Evolutionary conservation across 257 asterid species (phyloP).

Genomic region (Verbena officinalis): DNA sequence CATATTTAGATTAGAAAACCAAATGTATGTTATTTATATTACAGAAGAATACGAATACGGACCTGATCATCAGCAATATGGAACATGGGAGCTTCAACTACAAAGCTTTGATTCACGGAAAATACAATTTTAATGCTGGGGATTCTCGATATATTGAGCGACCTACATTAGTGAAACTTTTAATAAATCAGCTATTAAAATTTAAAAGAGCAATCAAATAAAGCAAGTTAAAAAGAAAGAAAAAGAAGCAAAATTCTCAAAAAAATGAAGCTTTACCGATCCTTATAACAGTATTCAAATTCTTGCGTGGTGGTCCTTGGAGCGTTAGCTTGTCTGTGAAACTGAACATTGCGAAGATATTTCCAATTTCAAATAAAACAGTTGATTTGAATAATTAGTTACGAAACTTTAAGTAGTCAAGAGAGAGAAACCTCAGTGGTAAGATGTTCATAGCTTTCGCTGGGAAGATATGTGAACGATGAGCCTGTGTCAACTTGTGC

Average conservation of each 20-base stretch:
- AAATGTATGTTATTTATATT: neutral
- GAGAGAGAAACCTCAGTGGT: constrained; percentile 55
- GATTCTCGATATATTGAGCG: constrained; percentile 40
- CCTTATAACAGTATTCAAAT: constrained; percentile 61
- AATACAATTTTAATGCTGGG: constrained; percentile 64
- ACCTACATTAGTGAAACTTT: constrained; percentile 46
- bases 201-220: constrained; percentile 15
- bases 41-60: constrained; percentile 19
- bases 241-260: neutral
- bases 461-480: constrained; percentile 75
- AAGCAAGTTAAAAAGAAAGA: constrained; percentile 16
- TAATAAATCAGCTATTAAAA: constrained; percentile 29
- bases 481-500: constrained; percentile 80
- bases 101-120: constrained; percentile 67
- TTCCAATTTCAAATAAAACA: neutral
- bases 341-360: constrained; percentile 42
- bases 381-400: neutral
- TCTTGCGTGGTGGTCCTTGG: constrained; percentile 41
- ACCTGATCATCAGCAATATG: constrained; percentile 56
- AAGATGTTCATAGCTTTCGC: constrained; percentile 46
- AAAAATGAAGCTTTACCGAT: constrained; percentile 50
- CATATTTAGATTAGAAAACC: neutral
- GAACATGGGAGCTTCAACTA: constrained; percentile 58
- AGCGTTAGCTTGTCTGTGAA: constrained; percentile 54
- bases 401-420: constrained; percentile 6